Percentiles rank a stretch among this genome's conserved stretches.
Conservation (phyloP, 768 basidiomycete genomes). For the Mycena metata region DNA sequence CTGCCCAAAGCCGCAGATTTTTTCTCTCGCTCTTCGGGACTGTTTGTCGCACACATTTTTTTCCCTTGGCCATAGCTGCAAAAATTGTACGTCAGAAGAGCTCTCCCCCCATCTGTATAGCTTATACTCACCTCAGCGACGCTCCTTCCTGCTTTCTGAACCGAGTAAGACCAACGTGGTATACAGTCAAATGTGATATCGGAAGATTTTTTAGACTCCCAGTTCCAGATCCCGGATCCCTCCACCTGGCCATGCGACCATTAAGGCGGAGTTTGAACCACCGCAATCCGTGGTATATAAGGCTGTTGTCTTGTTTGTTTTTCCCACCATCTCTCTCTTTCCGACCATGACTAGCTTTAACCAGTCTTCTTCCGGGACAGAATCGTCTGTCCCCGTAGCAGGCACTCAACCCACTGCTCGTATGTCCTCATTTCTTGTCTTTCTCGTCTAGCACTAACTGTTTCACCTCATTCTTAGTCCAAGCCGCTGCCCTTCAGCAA, state of each 20-base stretch:
- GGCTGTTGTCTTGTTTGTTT: not conserved
- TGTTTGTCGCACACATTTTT: not conserved
- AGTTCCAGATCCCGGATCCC: too few species aligned
- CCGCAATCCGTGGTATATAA: not conserved
- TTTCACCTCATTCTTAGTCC: not conserved
- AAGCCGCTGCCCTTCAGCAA: not conserved
- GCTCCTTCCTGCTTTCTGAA: too few species aligned
- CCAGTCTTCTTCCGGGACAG: not conserved
- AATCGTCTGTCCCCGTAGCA: not conserved
- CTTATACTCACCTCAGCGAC: too few species aligned
- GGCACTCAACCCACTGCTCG: not conserved
- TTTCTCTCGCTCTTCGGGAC: slow-evolving; percentile 4
- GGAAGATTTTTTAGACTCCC: too few species aligned
- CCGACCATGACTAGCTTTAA: not conserved
- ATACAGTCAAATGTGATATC: too few species aligned
- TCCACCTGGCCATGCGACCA: too few species aligned
- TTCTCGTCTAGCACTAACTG: not conserved
- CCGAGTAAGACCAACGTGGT: too few species aligned
- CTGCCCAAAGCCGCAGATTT: slow-evolving; percentile 24
- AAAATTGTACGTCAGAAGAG: too few species aligned
- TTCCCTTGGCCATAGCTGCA: not conserved
- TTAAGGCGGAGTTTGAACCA: too few species aligned
- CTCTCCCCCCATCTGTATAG: too few species aligned
- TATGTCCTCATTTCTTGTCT: not conserved
- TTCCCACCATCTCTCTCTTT: not conserved